Conservation (phyloP, 805 yeast species). For the Candida vartiovaarae region DNA sequence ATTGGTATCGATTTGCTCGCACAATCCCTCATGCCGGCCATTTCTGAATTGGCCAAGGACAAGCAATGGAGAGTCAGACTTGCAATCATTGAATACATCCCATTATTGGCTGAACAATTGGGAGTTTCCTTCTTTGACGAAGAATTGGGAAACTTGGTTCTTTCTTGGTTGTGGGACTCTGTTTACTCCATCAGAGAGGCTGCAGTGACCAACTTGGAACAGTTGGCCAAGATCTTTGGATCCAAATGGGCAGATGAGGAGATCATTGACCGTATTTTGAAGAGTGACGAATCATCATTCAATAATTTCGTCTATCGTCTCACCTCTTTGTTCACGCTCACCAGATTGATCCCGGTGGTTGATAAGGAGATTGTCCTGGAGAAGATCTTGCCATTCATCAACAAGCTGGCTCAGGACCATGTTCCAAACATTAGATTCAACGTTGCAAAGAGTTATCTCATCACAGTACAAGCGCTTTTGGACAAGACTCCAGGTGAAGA, state of each 20-base stretch:
- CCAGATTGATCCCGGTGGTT: constrained; percentile 73
- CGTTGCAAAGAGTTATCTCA: constrained; percentile 77
- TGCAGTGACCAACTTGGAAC: constrained; percentile 77
- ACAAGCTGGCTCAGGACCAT: constrained; percentile 62
- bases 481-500: constrained; percentile 18
- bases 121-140: constrained; percentile 92
- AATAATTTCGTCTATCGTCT: constrained; percentile 84
- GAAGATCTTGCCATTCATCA: constrained; percentile 74
- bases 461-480: constrained; percentile 47
- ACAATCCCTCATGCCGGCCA: constrained; percentile 88
- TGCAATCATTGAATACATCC: constrained; percentile 95
- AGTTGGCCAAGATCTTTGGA: constrained; percentile 82
- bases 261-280: constrained; percentile 69
- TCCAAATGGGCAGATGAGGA: constrained; percentile 88
- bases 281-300: constrained; percentile 30
- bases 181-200: constrained; percentile 96
- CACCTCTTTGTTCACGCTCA: constrained; percentile 82
- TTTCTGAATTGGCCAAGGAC: constrained; percentile 92
- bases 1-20: constrained; percentile 86
- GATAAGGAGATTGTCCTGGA: constrained; percentile 46
- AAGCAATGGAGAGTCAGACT: constrained; percentile 96
- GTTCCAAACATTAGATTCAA: constrained; percentile 96
- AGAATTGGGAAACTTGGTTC: constrained; percentile 81
- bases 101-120: constrained; percentile 86
- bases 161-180: constrained; percentile 98